Percentiles rank a stretch among this genome's conserved stretches.
phyloP scores from a whole-genome alignment of 352 stramenopile genomes.

The Saprolegnia diclina region DNA sequence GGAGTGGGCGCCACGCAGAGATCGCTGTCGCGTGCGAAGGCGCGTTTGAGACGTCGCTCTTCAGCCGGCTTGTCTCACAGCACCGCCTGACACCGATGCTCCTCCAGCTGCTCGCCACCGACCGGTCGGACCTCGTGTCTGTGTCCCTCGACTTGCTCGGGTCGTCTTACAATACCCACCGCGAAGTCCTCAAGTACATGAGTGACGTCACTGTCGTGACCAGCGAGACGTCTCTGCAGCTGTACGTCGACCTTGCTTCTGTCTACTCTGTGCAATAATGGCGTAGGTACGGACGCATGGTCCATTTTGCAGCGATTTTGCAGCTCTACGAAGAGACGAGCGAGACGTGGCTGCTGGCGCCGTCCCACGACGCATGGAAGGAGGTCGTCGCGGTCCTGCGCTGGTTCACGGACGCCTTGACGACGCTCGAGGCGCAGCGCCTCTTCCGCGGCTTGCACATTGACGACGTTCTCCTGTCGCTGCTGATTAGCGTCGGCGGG shows the following conservation, averaged over 20 bases:
- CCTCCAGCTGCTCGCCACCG: not conserved
- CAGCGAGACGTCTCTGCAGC: not conserved
- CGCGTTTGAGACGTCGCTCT: not conserved
- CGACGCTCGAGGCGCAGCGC: not conserved
- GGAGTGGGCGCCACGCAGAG: not conserved
- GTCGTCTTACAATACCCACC: not conserved
- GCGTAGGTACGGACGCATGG: not conserved
- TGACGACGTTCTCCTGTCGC: not conserved
- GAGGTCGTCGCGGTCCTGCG: not conserved
- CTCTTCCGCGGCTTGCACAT: not conserved
- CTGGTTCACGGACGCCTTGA: not conserved
- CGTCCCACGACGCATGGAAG: not conserved
- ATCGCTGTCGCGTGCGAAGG: not conserved
- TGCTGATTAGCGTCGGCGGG: not conserved
- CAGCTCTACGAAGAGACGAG: slow-evolving; percentile 14
- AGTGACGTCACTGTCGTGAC: slow-evolving; percentile 4
- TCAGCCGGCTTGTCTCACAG: not conserved
- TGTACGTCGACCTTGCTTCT: not conserved
- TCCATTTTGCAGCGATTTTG: not conserved
- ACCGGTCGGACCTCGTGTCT: not conserved
- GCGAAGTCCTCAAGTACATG: slow-evolving; percentile 6
- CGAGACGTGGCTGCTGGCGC: slow-evolving; percentile 8
- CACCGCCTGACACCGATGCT: not conserved
- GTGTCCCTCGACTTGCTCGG: slow-evolving; percentile 5
- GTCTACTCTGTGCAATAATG: not conserved